Conservation (phyloP, 139 green algal genomes). For the Picochlorum sp. region DNA sequence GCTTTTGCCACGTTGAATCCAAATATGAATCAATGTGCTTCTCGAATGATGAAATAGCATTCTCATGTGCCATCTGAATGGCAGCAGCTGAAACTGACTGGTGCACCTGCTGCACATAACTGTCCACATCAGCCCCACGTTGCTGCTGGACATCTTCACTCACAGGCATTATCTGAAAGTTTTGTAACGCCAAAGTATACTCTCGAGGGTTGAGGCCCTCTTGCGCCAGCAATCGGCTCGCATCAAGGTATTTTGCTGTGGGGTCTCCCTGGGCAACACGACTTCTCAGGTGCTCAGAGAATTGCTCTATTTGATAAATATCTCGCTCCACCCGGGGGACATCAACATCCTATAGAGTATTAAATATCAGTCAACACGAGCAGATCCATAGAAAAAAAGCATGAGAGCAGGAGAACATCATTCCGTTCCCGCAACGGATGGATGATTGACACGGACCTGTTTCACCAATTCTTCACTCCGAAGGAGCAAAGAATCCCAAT, state of each 20-base stretch:
- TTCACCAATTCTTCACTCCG: constrained; percentile 51
- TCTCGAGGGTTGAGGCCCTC: constrained; percentile 66
- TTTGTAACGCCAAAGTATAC: constrained; percentile 54
- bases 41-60: constrained; percentile 62
- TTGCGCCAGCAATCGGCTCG: constrained; percentile 62
- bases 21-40: constrained; percentile 63
- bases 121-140: constrained; percentile 61
- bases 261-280: constrained; percentile 45
- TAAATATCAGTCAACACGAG: not conserved
- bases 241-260: constrained; percentile 47
- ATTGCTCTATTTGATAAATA: constrained; percentile 62
- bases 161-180: constrained; percentile 62
- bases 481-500: constrained; percentile 61
- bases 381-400: not conserved
- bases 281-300: constrained; percentile 44
- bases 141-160: constrained; percentile 73
- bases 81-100: constrained; percentile 29
- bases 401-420: not conserved
- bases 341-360: constrained; percentile 38
- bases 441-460: constrained; percentile 25
- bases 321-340: constrained; percentile 66
- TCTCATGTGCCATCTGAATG: constrained; percentile 64
- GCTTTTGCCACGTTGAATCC: constrained; percentile 53
- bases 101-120: constrained; percentile 78
- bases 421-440: not conserved